These are phyloP conservation scores for Cyberlindnera maclurae DNA, from an alignment of 805 yeast genomes.

Conservation along the genomic window DNA sequence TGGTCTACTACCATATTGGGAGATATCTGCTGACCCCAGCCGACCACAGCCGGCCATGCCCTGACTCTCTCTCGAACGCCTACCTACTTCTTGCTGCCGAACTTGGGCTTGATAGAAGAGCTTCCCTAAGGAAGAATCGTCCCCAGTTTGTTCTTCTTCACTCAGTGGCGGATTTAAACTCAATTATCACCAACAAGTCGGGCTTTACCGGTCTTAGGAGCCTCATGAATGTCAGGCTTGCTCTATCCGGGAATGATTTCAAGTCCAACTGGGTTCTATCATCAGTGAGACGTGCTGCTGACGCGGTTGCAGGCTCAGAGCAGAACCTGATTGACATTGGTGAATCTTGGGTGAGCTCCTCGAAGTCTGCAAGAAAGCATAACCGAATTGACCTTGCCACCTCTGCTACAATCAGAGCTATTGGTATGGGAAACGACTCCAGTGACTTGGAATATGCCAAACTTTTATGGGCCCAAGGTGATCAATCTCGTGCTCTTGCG, in stretches of 20 bases:
- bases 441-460: slow-evolving; percentile 75
- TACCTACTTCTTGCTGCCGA: slow-evolving; percentile 54
- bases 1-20: slow-evolving; percentile 60
- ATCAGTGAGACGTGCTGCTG: slow-evolving; percentile 49
- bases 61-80: slow-evolving; percentile 40
- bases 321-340: slow-evolving; percentile 29
- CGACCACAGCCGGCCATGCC: slow-evolving; percentile 28
- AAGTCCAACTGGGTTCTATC: slow-evolving; percentile 53
- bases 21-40: slow-evolving; percentile 43
- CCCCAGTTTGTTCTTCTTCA: slow-evolving; percentile 48
- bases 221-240: slow-evolving; percentile 19
- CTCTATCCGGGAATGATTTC: slow-evolving; percentile 43
- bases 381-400: slow-evolving; percentile 69
- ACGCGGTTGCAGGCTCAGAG: slow-evolving; percentile 21
- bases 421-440: slow-evolving; percentile 26
- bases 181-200: slow-evolving; percentile 2
- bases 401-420: slow-evolving; percentile 54
- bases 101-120: slow-evolving; percentile 39
- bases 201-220: slow-evolving; percentile 4
- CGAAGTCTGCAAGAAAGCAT: slow-evolving; percentile 60
- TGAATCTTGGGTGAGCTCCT: slow-evolving; percentile 49
- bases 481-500: slow-evolving; percentile 75
- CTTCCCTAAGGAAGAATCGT: slow-evolving; percentile 45
- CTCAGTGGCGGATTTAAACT: slow-evolving; percentile 50
- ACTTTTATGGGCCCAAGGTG: slow-evolving; percentile 84